Base-by-base conservation (phyloP, 768 basidiomycete genomes). In the Cytidiella melzeri region DNA sequence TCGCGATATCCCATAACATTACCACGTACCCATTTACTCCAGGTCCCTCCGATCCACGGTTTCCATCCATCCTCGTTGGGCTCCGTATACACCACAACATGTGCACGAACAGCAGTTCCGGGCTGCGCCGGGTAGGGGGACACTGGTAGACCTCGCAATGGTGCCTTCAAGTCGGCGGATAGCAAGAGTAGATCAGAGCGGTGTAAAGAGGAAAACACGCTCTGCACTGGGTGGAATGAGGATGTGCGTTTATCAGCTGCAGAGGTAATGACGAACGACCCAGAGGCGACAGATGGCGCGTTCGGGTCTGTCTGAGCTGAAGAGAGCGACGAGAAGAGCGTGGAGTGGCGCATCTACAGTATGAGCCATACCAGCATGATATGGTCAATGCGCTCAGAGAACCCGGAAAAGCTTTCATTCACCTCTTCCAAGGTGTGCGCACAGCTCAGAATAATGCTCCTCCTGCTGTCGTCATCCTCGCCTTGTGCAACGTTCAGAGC, bases 351-450 rank as follows among this genome's bases (percentile, higher is more conserved):
- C 38, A 70, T 71, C 73, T 69, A 54, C 47, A 52, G n/a, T n/a
- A n/a, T n/a, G n/a, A n/a, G n/a, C n/a, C n/a, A n/a, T n/a, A n/a
- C n/a, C n/a, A n/a, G n/a, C n/a, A n/a, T n/a, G n/a, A n/a, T n/a
- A 19, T 44, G 28, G 47, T 48, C 18, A 50, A 47, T 20, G 37
- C 41, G 24, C 45, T 47, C 21, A n/a, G 9, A 24, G 2, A 21
- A 24, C 34, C 43, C 18, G 3, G 15, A 44, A n/a, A n/a, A n/a
- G n/a, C n/a, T n/a, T 19, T 19, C 21, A 50, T 67, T 57, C 57
- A 73, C 81, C 76, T 81, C 75, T 63, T 83, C 76, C 23, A 85
- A 60, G 2, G 83, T 81, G 60, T 84, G 83, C 5, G 76, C 78
- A 56, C 82, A 84, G 10, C 77, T 77, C 20, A 81, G 51, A 28